phyloP scores from a whole-genome alignment of 2,329 filamentous ascomycete species.

The Dactylellina sp. region DNA sequence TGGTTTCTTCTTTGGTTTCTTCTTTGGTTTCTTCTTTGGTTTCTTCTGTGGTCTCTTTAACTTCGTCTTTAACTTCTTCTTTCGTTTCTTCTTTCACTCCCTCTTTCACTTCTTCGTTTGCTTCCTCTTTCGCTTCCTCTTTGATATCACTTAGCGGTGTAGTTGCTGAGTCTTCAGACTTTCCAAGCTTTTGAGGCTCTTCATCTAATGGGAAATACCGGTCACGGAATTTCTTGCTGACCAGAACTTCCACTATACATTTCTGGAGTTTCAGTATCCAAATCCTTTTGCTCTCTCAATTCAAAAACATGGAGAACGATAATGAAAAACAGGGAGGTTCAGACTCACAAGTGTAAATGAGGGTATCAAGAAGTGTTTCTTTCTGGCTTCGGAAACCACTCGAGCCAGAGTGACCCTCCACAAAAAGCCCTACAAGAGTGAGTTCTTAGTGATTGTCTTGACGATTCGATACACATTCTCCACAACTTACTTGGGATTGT shows the following conservation, averaged over 20 bases:
- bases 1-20: background rate
- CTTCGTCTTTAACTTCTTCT: background rate
- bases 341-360: conserved; percentile 30
- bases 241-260: conserved; percentile 34
- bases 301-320: too few species aligned
- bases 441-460: background rate
- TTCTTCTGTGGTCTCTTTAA: background rate
- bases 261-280: background rate
- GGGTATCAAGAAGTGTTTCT: conserved; percentile 18
- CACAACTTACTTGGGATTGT: conserved; percentile 34
- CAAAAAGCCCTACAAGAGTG: conserved; percentile 10
- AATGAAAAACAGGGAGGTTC: too few species aligned
- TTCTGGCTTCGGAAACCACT: conserved; percentile 19
- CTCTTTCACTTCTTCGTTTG: background rate
- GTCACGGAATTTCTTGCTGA: conserved; percentile 26
- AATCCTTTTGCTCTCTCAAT: background rate
- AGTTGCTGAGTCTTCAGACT: background rate
- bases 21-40: background rate
- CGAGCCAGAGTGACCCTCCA: conserved; percentile 26
- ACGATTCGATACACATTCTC: background rate
- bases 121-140: background rate
- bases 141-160: too few species aligned
- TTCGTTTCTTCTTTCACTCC: background rate
- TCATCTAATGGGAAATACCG: conserved; percentile 20
- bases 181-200: background rate